These are phyloP conservation scores for Rhododendron molle DNA, from an alignment of 148 eudicot species.

Conservation along the genomic window DNA sequence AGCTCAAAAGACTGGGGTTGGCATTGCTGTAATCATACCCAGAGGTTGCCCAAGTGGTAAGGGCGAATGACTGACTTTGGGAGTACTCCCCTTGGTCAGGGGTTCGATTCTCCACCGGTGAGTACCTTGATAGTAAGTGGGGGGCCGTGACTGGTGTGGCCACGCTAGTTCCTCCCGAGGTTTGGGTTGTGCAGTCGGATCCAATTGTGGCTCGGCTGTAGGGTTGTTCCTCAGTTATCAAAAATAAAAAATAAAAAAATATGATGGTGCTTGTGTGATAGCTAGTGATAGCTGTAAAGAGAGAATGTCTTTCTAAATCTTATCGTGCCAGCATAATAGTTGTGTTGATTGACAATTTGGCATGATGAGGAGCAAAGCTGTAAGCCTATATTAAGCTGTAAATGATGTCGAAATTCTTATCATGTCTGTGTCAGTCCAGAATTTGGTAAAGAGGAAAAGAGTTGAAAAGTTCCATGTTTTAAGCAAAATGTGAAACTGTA, in stretches of 20 bases:
- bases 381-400: not conserved
- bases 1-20: not conserved
- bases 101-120: too few relatives aligned
- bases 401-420: not conserved
- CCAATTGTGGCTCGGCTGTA: too few relatives aligned
- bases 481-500: not conserved
- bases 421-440: not conserved
- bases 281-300: not conserved
- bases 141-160: too few relatives aligned
- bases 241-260: too few relatives aligned
- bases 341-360: not conserved
- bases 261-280: not conserved
- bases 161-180: too few relatives aligned
- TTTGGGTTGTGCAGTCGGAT: too few relatives aligned
- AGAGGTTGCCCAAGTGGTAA: too few relatives aligned
- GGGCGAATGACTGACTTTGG: too few relatives aligned
- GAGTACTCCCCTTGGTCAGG: too few relatives aligned
- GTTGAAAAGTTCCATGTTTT: not conserved
- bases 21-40: not conserved
- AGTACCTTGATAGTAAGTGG: too few relatives aligned
- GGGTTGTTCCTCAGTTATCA: too few relatives aligned
- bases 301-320: not conserved
- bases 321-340: not conserved
- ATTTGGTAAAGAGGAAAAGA: not conserved
- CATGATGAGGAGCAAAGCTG: not conserved